A percentile compares a stretch with the other conserved stretches of the same genome.
phyloP scores from a whole-genome alignment of 2,329 filamentous ascomycete species.

The Immersiporthe knoxdaviesiana region DNA sequence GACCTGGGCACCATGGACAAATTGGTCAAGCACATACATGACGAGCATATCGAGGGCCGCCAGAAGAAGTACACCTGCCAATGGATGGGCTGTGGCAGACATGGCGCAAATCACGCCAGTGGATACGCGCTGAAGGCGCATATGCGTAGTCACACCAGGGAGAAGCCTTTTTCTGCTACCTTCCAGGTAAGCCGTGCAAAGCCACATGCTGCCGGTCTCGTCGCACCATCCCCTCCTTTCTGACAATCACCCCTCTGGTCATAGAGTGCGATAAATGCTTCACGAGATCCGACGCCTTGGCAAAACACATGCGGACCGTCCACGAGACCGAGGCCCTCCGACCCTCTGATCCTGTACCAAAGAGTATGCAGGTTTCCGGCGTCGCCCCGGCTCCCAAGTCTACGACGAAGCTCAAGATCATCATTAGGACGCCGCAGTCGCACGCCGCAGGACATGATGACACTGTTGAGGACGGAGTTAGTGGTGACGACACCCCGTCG shows the following conservation, averaged over 20 bases:
- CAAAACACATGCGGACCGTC: constrained; percentile 98
- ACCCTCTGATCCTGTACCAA: constrained; percentile 75
- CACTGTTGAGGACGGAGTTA: constrained; percentile 49
- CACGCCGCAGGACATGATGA: constrained; percentile 61
- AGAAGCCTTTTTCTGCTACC: constrained; percentile 98
- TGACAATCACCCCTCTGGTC: constrained; percentile 4
- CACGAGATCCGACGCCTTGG: constrained; percentile 90
- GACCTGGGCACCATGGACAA: constrained; percentile 81
- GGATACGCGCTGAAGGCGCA: constrained; percentile 96
- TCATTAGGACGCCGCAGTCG: constrained; percentile 64
- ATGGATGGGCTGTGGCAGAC: constrained; percentile 87
- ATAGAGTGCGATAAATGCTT: constrained; percentile 96
- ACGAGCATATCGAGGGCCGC: constrained; percentile 88
- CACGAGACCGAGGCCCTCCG: constrained; percentile 94
- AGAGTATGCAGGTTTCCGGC: constrained; percentile 62
- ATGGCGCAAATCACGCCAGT: constrained; percentile 89
- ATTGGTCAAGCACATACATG: constrained; percentile 82
- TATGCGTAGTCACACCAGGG: constrained; percentile 95
- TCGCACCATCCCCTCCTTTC: neutral
- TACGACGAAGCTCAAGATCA: constrained; percentile 62
- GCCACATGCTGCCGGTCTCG: neutral
- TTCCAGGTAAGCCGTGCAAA: constrained; percentile 69
- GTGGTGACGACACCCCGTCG: constrained; percentile 58
- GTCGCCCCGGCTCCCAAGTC: constrained; percentile 45
- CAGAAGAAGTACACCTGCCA: constrained; percentile 99